Conservation (phyloP, 139 green algal species). For the Astrephomene gubernaculifera region DNA sequence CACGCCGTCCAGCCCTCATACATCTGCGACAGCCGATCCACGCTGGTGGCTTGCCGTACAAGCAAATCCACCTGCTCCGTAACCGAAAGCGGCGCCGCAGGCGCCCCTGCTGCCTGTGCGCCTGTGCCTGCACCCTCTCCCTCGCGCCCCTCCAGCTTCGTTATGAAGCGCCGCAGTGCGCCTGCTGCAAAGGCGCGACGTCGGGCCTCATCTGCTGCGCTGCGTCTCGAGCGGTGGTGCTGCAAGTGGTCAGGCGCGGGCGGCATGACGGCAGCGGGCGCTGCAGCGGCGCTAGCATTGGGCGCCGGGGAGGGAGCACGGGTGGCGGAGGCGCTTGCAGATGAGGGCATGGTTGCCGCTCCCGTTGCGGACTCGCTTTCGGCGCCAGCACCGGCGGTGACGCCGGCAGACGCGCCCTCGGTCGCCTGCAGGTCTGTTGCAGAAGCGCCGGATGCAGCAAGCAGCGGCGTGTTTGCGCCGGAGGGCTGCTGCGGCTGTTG, state of each 20-base stretch:
- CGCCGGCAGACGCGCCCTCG: too few species aligned
- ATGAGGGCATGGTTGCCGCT: too few species aligned
- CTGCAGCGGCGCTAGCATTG: background rate
- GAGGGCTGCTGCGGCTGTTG: background rate
- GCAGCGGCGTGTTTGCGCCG: background rate
- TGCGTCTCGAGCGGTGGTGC: constrained; percentile 20
- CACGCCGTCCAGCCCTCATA: constrained; percentile 92
- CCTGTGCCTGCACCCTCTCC: background rate
- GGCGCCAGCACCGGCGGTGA: too few species aligned
- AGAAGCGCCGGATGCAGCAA: too few species aligned
- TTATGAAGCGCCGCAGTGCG: constrained; percentile 54
- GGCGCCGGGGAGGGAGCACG: background rate
- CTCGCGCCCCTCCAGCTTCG: constrained; percentile 58
- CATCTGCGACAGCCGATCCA: constrained; percentile 79
- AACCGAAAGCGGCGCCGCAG: constrained; percentile 47
- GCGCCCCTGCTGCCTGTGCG: background rate
- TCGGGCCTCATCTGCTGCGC: constrained; percentile 32
- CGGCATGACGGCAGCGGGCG: background rate
- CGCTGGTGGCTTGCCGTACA: constrained; percentile 70
- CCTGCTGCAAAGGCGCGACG: constrained; percentile 50
- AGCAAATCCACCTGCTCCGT: constrained; percentile 69
- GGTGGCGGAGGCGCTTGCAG: too few species aligned
- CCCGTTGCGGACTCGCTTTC: too few species aligned
- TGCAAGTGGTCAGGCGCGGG: constrained; percentile 11
- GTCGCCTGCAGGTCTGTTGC: too few species aligned